Evolutionary conservation across 2,329 filamentous ascomycete species (phyloP).

Genomic region (Aspergillus sp.): DNA sequence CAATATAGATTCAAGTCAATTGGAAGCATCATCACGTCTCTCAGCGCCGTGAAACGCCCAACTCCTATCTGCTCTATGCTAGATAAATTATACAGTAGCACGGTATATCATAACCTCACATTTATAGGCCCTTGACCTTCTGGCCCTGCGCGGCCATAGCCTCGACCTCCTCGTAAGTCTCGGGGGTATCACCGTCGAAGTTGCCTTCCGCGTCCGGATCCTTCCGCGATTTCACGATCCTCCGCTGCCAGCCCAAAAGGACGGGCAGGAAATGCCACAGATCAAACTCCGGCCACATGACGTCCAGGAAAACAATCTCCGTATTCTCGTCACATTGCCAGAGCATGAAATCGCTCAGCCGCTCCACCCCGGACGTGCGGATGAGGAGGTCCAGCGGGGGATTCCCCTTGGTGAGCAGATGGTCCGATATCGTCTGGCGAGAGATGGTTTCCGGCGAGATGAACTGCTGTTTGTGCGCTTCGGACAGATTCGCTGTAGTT

Average conservation of each 20-base stretch:
- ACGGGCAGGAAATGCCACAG: constrained; percentile 89
- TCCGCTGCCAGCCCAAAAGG: constrained; percentile 76
- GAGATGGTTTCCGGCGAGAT: constrained; percentile 85
- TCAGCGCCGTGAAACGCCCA: too few species aligned
- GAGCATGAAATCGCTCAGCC: constrained; percentile 95
- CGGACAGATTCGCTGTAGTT: constrained; percentile 23
- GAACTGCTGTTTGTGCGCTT: constrained; percentile 28
- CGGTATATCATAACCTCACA: not conserved
- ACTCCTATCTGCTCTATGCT: not conserved
- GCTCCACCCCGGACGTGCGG: constrained; percentile 83
- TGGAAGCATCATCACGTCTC: too few species aligned
- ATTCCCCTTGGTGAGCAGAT: constrained; percentile 78
- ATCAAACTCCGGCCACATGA: constrained; percentile 93
- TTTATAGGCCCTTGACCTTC: constrained; percentile 25
- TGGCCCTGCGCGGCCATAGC: constrained; percentile 8
- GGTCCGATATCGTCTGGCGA: constrained; percentile 66
- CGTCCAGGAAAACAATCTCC: constrained; percentile 83
- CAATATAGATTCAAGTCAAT: too few species aligned
- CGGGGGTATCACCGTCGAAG: constrained; percentile 42
- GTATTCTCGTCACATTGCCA: constrained; percentile 96
- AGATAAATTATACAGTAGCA: constrained; percentile 1
- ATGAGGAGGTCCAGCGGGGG: constrained; percentile 87
- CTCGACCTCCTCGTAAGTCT: constrained; percentile 19
- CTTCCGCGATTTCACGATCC: constrained; percentile 53
- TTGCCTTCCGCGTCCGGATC: constrained; percentile 50